Percentiles rank a stretch among this genome's conserved stretches.
These are phyloP conservation scores for Gnomoniopsis smithogilvyi DNA, from an alignment of 2,329 filamentous ascomycete species.

Conservation along the genomic window DNA sequence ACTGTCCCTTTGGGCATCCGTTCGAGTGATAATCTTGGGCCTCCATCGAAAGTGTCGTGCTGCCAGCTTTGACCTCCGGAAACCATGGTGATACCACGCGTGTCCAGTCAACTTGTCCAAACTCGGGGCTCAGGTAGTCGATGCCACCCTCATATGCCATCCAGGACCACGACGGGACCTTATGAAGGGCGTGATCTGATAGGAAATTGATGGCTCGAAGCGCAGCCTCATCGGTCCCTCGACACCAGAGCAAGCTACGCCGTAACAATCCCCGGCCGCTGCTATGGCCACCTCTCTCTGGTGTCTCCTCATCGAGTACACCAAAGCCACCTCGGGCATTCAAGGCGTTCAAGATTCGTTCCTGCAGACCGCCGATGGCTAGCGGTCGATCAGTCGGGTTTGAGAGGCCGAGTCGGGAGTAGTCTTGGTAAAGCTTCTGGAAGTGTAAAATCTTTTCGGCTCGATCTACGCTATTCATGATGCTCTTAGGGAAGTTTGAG, in stretches of 20 bases:
- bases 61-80: background rate
- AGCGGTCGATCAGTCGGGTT: conserved; percentile 24
- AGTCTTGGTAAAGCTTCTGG: conserved; percentile 25
- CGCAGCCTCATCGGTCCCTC: conserved; percentile 10
- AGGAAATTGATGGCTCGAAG: conserved; percentile 8
- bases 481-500: conserved; percentile 23
- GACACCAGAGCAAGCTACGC: conserved; percentile 27
- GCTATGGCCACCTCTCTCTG: background rate
- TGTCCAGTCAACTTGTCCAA: conserved; percentile 15
- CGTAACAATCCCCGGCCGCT: conserved; percentile 18
- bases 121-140: conserved; percentile 23
- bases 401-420: conserved; percentile 26
- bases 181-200: background rate
- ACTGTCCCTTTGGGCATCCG: background rate
- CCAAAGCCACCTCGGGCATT: conserved; percentile 26
- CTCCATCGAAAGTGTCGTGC: too few relatives aligned
- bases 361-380: conserved; percentile 29
- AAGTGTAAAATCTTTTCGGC: conserved; percentile 21
- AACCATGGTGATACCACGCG: background rate
- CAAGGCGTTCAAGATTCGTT: conserved; percentile 22
- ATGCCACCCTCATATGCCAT: conserved; percentile 32
- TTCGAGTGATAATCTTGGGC: background rate
- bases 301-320: conserved; percentile 24
- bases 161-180: conserved; percentile 33
- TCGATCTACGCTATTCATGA: background rate